Evolutionary conservation across 176 grass and related monocot genomes (phyloP).

Genomic region (Guadua angustifolia): DNA sequence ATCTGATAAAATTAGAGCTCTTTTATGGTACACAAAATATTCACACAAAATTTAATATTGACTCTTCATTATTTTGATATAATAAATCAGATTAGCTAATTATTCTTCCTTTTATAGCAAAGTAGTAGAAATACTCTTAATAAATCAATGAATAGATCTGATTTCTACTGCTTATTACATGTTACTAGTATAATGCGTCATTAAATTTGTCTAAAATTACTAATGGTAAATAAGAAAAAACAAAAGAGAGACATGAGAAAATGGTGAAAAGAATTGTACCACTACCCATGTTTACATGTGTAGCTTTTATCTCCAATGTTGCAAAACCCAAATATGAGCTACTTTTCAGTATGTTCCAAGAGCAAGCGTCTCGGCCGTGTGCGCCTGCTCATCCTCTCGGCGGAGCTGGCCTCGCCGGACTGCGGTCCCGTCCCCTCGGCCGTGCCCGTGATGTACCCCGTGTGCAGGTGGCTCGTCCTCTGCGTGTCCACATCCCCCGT

Average conservation of each 20-base stretch:
- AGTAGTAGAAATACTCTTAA: too few relatives aligned
- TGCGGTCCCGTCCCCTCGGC: background rate
- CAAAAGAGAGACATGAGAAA: background rate
- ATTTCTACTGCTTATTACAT: too few relatives aligned
- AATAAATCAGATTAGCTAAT: too few relatives aligned
- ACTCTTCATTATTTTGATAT: too few relatives aligned
- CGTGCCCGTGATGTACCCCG: conserved; percentile 3
- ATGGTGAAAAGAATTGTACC: background rate
- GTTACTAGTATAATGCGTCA: too few relatives aligned
- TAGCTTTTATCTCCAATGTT: background rate
- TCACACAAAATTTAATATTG: too few relatives aligned
- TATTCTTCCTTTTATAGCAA: too few relatives aligned
- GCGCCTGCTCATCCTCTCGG: conserved; percentile 21
- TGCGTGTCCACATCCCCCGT: conserved; percentile 29
- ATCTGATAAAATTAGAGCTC: background rate
- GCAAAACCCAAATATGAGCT: background rate
- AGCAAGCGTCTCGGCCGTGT: conserved; percentile 16
- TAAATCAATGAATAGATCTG: too few relatives aligned
- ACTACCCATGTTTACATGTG: background rate
- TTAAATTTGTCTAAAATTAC: background rate
- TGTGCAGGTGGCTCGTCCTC: background rate
- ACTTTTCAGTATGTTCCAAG: background rate
- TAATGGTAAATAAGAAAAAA: background rate
- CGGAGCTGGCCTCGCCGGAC: background rate
- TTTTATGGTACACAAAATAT: too few relatives aligned